phyloP scores from a whole-genome alignment of 768 basidiomycete species.

The Leccinellum luteum region DNA sequence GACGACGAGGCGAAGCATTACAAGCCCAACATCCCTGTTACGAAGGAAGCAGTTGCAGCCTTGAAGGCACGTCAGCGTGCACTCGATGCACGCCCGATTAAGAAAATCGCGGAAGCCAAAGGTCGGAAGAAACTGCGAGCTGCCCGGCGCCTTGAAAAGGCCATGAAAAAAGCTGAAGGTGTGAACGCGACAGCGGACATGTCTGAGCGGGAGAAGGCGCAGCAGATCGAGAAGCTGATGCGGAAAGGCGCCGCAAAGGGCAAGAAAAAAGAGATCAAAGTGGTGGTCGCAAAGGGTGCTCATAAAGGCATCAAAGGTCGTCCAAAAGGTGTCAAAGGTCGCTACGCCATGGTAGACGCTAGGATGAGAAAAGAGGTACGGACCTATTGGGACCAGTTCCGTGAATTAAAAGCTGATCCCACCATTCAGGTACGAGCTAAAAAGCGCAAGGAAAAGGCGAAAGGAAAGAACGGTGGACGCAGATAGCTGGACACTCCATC shows the following conservation, averaged over 20 bases:
- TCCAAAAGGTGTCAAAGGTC: conserved; percentile 94
- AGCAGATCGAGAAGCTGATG: conserved; percentile 91
- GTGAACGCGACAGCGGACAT: conserved; percentile 85
- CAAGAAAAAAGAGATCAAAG: conserved; percentile 74
- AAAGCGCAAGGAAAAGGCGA: conserved; percentile 76
- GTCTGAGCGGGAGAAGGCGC: conserved; percentile 93
- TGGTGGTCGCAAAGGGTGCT: conserved; percentile 89
- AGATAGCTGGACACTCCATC: conserved; percentile 21
- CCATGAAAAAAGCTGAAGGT: conserved; percentile 94
- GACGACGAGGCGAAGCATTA: conserved; percentile 94
- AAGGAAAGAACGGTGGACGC: conserved; percentile 48
- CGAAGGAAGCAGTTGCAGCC: conserved; percentile 88
- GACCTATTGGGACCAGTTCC: background rate
- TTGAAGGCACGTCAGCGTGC: conserved; percentile 89
- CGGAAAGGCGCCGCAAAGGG: conserved; percentile 69
- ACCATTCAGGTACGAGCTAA: conserved; percentile 67
- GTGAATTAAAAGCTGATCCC: conserved; percentile 2
- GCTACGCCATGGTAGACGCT: conserved; percentile 92
- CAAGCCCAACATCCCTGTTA: conserved; percentile 93
- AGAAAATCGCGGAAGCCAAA: conserved; percentile 98
- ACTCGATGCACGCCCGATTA: conserved; percentile 95
- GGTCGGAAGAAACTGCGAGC: conserved; percentile 95
- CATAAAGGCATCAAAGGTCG: conserved; percentile 90
- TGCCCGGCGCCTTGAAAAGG: conserved; percentile 79
- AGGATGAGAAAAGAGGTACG: conserved; percentile 89